These are phyloP conservation scores for Lathyrus oleraceus DNA, from an alignment of 306 rosid species.

Conservation along the genomic window DNA sequence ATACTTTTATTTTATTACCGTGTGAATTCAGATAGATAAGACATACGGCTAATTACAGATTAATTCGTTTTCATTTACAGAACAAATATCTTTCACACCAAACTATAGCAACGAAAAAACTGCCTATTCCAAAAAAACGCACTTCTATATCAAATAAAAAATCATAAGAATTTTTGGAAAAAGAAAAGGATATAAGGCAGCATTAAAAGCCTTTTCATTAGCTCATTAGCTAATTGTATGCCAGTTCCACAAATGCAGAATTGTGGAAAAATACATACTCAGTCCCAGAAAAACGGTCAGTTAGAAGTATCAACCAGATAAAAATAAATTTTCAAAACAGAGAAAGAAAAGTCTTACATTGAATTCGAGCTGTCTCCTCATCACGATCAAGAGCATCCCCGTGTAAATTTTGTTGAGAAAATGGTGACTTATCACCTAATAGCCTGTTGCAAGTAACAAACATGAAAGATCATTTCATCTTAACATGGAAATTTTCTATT, in stretches of 20 bases:
- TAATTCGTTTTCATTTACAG: background rate
- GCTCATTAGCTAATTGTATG: no score
- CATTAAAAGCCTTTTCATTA: no score
- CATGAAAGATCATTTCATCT: conserved; percentile 21
- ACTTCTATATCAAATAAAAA: no score
- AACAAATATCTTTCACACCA: background rate
- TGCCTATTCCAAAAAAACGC: no score
- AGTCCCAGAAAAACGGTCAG: background rate
- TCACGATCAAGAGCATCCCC: conserved; percentile 83
- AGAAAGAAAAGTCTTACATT: conserved; percentile 49
- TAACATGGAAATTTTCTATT: conserved; percentile 2
- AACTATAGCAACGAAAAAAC: background rate
- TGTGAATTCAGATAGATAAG: background rate
- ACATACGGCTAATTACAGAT: no score
- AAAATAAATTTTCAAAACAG: background rate
- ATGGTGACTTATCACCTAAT: conserved; percentile 88
- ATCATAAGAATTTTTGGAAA: no score
- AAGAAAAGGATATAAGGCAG: no score
- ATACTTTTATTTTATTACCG: background rate
- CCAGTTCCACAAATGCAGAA: background rate
- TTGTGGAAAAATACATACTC: background rate
- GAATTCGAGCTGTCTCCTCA: conserved; percentile 89
- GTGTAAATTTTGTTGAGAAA: conserved; percentile 77
- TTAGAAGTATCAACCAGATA: background rate
- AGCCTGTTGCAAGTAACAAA: conserved; percentile 46